Evolutionary conservation across 1,139 yeast species (phyloP).

Genomic region (Debaryomyces singareniensis): DNA sequence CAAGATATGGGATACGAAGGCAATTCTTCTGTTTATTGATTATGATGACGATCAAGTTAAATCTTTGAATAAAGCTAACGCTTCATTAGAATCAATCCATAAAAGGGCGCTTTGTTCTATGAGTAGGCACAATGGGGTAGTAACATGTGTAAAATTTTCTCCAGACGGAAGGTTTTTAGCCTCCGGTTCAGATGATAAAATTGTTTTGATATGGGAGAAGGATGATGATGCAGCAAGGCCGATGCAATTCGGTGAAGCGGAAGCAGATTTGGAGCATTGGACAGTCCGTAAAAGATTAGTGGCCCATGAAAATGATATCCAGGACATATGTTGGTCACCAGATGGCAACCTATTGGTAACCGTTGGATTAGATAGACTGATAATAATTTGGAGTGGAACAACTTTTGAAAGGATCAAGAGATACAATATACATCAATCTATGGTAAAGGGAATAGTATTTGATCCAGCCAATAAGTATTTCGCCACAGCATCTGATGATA

Average conservation of each 20-base stretch:
- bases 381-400: conserved; percentile 88
- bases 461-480: conserved; percentile 98
- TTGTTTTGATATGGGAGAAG: conserved; percentile 85
- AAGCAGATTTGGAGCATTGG: conserved; percentile 82
- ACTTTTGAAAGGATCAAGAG: conserved; percentile 87
- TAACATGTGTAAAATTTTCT: conserved; percentile 84
- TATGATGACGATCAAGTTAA: conserved; percentile 4
- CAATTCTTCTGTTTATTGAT: conserved; percentile 16
- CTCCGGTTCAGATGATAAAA: conserved; percentile 91
- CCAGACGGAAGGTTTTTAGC: conserved; percentile 91
- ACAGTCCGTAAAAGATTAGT: conserved; percentile 84
- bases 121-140: conserved; percentile 90
- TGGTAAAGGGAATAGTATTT: conserved; percentile 93
- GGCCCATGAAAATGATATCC: conserved; percentile 96
- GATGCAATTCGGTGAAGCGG: conserved; percentile 45
- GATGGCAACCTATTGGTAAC: conserved; percentile 85
- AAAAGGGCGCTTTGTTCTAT: conserved; percentile 65
- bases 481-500: conserved; percentile 94
- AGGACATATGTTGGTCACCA: conserved; percentile 97
- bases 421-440: conserved; percentile 88
- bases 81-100: conserved; percentile 31
- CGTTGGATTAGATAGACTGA: conserved; percentile 88
- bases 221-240: conserved; percentile 55
- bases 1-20: conserved; percentile 76
- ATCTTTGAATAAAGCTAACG: conserved; percentile 6